Base-by-base conservation (phyloP, 1,284 basidiomycete species). In the Lignosus rhinocerotis region DNA sequence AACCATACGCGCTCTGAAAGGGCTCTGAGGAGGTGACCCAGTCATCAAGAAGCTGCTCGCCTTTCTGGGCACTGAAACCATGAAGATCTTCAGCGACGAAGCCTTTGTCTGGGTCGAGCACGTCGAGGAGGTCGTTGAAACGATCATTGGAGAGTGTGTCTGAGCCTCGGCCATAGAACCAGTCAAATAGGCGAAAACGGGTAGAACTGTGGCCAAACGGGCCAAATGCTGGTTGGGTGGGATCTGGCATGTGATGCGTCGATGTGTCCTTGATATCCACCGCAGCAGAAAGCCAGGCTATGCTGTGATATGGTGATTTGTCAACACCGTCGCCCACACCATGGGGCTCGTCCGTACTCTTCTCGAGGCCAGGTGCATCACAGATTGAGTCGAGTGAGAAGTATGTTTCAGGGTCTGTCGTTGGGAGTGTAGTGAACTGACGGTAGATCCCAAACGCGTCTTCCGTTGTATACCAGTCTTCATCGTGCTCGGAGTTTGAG, bases 1-100 rank as follows among this genome's bases (percentile, higher is more conserved):
- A 73, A 3, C 68, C 70, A 47, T 72, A 61, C 1, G 49, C 41
- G 1, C 32, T 33, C 0, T 50, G 53, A 21, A 62, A 62, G 1
- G 38, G 14, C 1, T 32, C 42, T 7, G 19, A 32, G 9, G 49
- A 32, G 6, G 34, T 25, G 5, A 14, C 32, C 10, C 44, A 49
- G 2, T 61, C 17, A n/a, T 72, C 65, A 6, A 72, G 54, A 1
- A 16, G 17, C 1, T 56, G 38, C 3, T 53, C 53, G 21, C 67
- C 65, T 7, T 21, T 8, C 19, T 10, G 1, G 0, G 65, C 61
- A 9, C 19, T 43, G 44, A 70, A 70, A 5, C 54, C 59, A 0
- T 2, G 8, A 1, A 72, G 55, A 9, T 72, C 60, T 0, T 53
- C 59, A 2, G 2, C 4, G 14, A 60, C 41, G 38, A 72, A 72